These are phyloP conservation scores for Entamoeba dispar DNA, from an alignment of 208 protist genomes.

Conservation along the genomic window DNA sequence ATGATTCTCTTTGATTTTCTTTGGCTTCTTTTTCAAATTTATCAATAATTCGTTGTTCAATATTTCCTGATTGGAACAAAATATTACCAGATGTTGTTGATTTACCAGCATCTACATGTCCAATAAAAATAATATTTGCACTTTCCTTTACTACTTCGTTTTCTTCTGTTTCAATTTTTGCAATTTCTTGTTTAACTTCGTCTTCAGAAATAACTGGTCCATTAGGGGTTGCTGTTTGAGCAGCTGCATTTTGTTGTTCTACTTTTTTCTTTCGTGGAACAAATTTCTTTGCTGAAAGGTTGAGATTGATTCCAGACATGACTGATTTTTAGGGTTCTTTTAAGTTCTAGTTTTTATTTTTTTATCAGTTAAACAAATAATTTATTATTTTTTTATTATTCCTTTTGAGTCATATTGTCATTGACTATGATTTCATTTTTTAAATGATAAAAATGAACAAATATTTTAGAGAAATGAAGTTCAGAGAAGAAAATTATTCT, in stretches of 20 bases:
- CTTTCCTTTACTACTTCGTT: slow-evolving; percentile 10
- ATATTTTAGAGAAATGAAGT: no score
- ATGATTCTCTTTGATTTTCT: slow-evolving; percentile 58
- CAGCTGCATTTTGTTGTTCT: neutral
- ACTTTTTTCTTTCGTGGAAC: neutral
- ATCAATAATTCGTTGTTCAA: slow-evolving; percentile 59
- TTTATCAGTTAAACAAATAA: no score
- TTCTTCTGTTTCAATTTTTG: neutral
- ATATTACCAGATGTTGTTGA: slow-evolving; percentile 59
- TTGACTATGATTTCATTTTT: no score
- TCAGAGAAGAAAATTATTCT: no score
- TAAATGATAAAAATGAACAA: no score
- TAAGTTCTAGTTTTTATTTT: no score
- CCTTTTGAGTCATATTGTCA: no score
- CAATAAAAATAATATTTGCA: slow-evolving; percentile 39
- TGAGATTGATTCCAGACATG: neutral
- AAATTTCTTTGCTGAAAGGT: neutral
- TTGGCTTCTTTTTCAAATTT: slow-evolving; percentile 55
- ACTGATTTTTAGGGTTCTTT: neutral
- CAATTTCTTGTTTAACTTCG: neutral
- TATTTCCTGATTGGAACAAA: slow-evolving; percentile 61
- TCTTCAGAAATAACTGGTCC: neutral
- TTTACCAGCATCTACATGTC: slow-evolving; percentile 60
- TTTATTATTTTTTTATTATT: no score
- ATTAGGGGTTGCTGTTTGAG: neutral